Percentiles rank a stretch among this genome's conserved stretches.
Evolutionary conservation across 1,284 basidiomycete genomes (phyloP).

Genomic region (Sanghuangporus baumii): DNA sequence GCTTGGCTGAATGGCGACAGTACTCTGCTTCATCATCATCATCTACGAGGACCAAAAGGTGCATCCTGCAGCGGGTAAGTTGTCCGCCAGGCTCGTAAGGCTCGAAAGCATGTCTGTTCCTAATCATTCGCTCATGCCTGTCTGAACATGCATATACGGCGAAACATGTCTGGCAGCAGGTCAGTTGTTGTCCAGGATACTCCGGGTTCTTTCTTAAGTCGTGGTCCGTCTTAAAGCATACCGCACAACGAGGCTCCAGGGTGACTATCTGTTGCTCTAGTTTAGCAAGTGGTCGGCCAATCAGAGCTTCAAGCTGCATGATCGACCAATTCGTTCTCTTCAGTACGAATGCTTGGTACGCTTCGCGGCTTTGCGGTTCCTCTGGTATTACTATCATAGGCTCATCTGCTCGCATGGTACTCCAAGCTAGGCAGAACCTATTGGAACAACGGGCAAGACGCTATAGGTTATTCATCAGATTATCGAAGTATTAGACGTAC

Average conservation of each 20-base stretch:
- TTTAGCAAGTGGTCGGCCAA: background rate
- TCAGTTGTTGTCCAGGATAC: background rate
- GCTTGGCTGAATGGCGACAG: background rate
- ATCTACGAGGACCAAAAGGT: background rate
- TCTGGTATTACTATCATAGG: background rate
- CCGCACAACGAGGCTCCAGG: background rate
- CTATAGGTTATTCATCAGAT: background rate
- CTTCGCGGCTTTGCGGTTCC: background rate
- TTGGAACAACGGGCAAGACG: background rate
- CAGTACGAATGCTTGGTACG: background rate
- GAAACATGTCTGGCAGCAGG: background rate
- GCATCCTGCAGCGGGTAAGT: background rate
- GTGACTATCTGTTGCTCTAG: background rate
- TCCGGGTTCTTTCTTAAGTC: background rate
- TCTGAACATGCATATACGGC: background rate
- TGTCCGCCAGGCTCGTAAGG: background rate
- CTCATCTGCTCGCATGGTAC: background rate
- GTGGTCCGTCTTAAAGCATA: background rate
- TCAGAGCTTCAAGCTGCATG: background rate
- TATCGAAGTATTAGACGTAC: background rate
- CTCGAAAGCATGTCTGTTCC: background rate
- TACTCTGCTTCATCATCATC: background rate
- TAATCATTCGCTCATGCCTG: background rate
- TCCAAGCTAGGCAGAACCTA: background rate
- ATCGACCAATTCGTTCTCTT: background rate